Conservation (phyloP, 805 yeast genomes). For the Dipodascus albidus region DNA sequence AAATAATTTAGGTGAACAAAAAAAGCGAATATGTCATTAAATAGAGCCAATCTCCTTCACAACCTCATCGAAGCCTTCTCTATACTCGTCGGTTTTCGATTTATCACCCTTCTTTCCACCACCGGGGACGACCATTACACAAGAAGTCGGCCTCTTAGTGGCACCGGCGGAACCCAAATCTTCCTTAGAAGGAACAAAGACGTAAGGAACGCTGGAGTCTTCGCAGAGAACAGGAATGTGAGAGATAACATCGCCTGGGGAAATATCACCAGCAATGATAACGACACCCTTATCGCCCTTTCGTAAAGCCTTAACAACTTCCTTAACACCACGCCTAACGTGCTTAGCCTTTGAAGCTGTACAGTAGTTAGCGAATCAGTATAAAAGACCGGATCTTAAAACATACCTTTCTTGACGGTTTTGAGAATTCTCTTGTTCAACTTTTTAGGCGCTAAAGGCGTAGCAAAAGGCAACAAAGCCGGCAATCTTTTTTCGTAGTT, state of each 20-base stretch:
- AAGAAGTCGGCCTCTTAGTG: constrained; percentile 97
- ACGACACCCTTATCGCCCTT: constrained; percentile 98
- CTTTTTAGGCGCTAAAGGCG: constrained; percentile 92
- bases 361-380: background rate
- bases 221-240: constrained; percentile 97
- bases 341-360: constrained; percentile 92
- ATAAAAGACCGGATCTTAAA: background rate
- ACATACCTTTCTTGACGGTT: constrained; percentile 66
- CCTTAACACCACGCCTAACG: constrained; percentile 97
- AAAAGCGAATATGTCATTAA: constrained; percentile 4
- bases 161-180: constrained; percentile 98
- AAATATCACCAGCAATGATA: constrained; percentile 94
- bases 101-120: constrained; percentile 68
- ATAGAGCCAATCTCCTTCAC: constrained; percentile 65
- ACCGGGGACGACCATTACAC: constrained; percentile 95
- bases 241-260: constrained; percentile 93
- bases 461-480: constrained; percentile 84
- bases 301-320: constrained; percentile 94
- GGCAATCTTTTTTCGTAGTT: constrained; percentile 89
- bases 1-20: background rate
- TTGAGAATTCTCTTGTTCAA: constrained; percentile 89
- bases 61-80: constrained; percentile 84
- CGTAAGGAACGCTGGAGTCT: constrained; percentile 81
- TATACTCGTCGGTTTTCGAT: constrained; percentile 73
- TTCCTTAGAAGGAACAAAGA: constrained; percentile 94